phyloP scores from a whole-genome alignment of 768 basidiomycete genomes.

The Rickenella mellea region DNA sequence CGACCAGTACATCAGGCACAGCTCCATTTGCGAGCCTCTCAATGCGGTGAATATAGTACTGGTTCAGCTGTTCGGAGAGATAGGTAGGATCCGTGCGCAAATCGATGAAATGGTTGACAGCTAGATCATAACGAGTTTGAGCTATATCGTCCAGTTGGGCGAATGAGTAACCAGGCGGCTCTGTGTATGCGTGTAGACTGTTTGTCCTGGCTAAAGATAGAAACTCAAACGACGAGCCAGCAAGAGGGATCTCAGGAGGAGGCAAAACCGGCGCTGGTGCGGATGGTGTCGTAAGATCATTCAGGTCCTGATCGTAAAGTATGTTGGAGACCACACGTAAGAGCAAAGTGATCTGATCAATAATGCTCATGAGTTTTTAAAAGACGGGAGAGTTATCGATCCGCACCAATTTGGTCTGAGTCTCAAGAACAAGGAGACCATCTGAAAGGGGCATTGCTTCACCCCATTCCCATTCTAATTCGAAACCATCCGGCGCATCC shows the following conservation, averaged over 20 bases:
- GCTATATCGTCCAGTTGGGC: not conserved
- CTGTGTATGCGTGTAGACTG: not conserved
- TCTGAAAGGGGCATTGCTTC: not conserved
- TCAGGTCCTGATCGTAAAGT: not conserved
- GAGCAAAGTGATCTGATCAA: conserved; percentile 1
- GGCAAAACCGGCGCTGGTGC: not conserved
- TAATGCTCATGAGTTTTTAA: too few species aligned
- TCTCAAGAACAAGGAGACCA: not conserved
- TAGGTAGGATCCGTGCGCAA: not conserved
- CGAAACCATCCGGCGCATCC: not conserved
- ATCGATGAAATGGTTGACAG: conserved; percentile 1
- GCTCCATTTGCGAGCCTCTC: not conserved
- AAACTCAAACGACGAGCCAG: not conserved
- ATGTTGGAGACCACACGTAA: not conserved
- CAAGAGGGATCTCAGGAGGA: not conserved
- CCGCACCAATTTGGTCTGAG: conserved; percentile 2
- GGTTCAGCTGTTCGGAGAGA: not conserved
- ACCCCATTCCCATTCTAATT: conserved; percentile 1
- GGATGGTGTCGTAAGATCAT: too few species aligned
- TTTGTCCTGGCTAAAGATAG: not conserved
- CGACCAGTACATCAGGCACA: not conserved
- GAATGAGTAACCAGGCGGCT: not conserved
- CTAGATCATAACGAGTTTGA: not conserved
- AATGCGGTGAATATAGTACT: not conserved
- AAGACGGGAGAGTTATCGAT: not conserved